Base-by-base conservation (phyloP, 1,284 basidiomycete genomes). In the Melampsora americana region DNA sequence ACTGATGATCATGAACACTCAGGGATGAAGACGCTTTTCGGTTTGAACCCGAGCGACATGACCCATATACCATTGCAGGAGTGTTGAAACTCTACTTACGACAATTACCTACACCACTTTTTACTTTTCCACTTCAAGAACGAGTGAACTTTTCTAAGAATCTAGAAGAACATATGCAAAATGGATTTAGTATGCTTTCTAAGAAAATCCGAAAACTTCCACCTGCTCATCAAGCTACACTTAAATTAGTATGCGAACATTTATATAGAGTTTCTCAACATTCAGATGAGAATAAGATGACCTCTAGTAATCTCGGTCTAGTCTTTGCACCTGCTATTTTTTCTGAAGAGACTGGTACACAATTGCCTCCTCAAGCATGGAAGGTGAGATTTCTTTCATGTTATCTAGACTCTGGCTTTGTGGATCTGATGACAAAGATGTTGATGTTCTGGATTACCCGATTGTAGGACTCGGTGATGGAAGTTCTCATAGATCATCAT, bases 91-190 rank as follows among this genome's bases (percentile, higher is more conserved):
- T 91, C 56, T 95, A 93, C 84, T 86, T 99, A 50, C 89, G 95
- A 42, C 92, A 95, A 81, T 85, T 99, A 2, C 94, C 95, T 0
- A 92, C 95, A 80, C 92, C 95, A 0, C 86, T 98, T n/a, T 95
- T 98, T 85, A 89, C 86, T 78, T 92, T 92, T 80, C 86, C 91
- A 1, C 85, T 92, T 42, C 87, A 90, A 76, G 95, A 98, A 80
- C 88, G 93, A 35, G 85, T 92, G 62, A 74, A 78, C 71, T 80
- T 81, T 77, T 81, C 67, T 9, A 77, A 78, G 6, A 59, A 46
- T 42, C 6, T 81, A 89, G 89, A 88, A 66, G 88, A 90, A 66
- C 92, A 92, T 79, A 85, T 88, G 26, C 83, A 86, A 28, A 92
- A 88, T 78, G 88, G 89, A 74, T 91, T 94, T 81, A 85, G 90